These are phyloP conservation scores for Phoma sp. DNA, from an alignment of 2,329 filamentous ascomycete species.

Conservation along the genomic window DNA sequence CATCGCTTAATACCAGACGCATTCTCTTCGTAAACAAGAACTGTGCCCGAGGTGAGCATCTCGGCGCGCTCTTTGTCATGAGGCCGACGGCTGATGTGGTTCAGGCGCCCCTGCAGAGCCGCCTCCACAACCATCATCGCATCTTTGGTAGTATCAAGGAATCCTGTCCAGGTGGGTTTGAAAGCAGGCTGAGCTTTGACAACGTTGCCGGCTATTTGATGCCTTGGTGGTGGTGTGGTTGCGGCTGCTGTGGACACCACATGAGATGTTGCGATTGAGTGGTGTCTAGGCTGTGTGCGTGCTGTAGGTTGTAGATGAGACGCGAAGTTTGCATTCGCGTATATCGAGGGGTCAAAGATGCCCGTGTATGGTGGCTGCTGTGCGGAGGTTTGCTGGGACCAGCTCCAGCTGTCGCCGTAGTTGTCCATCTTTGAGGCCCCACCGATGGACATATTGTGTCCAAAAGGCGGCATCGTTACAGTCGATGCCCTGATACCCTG, in stretches of 20 bases:
- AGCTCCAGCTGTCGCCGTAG: conserved; percentile 42
- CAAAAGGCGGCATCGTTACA: conserved; percentile 46
- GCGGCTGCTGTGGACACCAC: conserved; percentile 29
- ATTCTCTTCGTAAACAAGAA: conserved; percentile 92
- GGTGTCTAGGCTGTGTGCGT: conserved; percentile 34
- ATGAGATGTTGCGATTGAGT: conserved; percentile 41
- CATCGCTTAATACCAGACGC: conserved; percentile 91
- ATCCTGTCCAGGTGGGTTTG: conserved; percentile 70
- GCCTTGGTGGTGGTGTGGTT: conserved; percentile 38
- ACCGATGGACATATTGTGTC: conserved; percentile 40
- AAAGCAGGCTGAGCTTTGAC: conserved; percentile 53
- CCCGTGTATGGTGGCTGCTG: conserved; percentile 31
- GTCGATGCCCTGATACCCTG: conserved; percentile 44
- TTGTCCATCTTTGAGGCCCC: conserved; percentile 44
- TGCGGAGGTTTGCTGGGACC: conserved; percentile 35
- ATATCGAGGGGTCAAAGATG: conserved; percentile 42
- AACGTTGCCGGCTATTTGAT: conserved; percentile 35
- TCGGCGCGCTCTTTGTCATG: conserved; percentile 81
- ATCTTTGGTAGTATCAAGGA: conserved; percentile 72
- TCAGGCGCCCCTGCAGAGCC: conserved; percentile 71
- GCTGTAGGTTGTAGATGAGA: conserved; percentile 28
- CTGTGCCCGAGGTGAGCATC: conserved; percentile 81
- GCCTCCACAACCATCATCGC: conserved; percentile 82
- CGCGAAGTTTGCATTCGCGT: conserved; percentile 33
- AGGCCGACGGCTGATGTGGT: conserved; percentile 80